Evolutionary conservation across 345 rosid genomes (phyloP), one percentile per base, ranked within the genome.

Genomic region (Carallia pectinifolia): DNA sequence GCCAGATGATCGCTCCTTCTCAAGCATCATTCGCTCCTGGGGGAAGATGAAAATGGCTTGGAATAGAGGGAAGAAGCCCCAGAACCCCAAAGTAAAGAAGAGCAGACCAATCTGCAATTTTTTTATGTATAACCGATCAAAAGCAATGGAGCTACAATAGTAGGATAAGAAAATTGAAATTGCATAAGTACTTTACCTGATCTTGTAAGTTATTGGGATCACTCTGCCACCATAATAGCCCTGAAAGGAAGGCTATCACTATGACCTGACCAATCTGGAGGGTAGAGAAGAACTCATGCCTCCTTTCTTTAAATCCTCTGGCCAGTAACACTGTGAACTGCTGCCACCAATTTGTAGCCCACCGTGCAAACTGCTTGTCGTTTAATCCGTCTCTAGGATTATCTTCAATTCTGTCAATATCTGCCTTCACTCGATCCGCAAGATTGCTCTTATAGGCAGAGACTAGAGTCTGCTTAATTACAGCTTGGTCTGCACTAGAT

Each of bases 41-140:
- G 99, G 99, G 74, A 92, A 90, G 3, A 91, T 85, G 75, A 85
- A 92, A 61, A 95, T 85, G 53, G 96, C 91, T 60, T 90, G 86
- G 64, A 82, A 81, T 36, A 95, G 68, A 33, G 99, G 90, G 78
- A 79, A 87, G 78, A 89, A 81, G 4, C 81, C 86, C 90, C 92
- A 89, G 18, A 89, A 90, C 29, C 83, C 82, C 9, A 85, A 69
- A 37, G 63, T 63, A 75, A 92, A 95, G 90, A 89, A 92, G 54
- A 92, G 81, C 1, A 90, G 73, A 34, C 96, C 93, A 30, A 90
- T 83, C 93, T 94, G 88, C 81, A 81, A 23, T 23, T 23, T 6
- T 1, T 27, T 18, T 9, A 54, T 15, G 3, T 12, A 6, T 6
- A 54, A 19, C 7, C 58, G 6, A 54, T 54, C 50, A 44, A 44